Percentiles rank a stretch among this genome's conserved stretches.
Evolutionary conservation across 768 basidiomycete genomes (phyloP).

Genomic region (Termitomyces sp.): DNA sequence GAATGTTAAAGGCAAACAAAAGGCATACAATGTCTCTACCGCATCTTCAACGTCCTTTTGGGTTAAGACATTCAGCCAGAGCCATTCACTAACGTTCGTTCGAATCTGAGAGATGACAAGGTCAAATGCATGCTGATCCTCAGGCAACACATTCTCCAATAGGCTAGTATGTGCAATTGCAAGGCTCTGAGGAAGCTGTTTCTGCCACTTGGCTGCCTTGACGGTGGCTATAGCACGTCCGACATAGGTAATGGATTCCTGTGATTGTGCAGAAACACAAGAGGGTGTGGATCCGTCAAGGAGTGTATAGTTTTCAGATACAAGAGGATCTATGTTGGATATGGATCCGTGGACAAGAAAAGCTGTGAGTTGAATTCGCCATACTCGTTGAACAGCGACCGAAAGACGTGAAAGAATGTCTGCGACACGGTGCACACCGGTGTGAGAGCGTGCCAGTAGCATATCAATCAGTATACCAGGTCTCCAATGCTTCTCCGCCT

Average conservation of each 20-base stretch:
- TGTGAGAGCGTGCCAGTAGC: constrained; percentile 65
- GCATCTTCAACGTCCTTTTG: constrained; percentile 79
- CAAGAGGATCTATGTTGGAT: constrained; percentile 62
- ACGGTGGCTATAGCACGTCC: constrained; percentile 86
- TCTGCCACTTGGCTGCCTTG: constrained; percentile 74
- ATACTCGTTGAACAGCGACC: constrained; percentile 73
- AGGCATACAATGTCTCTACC: constrained; percentile 75
- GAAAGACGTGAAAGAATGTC: constrained; percentile 70
- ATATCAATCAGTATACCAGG: constrained; percentile 83
- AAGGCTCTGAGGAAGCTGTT: constrained; percentile 66
- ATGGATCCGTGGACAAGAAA: constrained; percentile 79
- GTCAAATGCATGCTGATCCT: constrained; percentile 78
- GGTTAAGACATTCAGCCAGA: constrained; percentile 88
- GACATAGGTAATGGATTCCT: constrained; percentile 82
- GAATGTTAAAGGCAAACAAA: not conserved
- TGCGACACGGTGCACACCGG: constrained; percentile 75
- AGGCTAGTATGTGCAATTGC: constrained; percentile 62
- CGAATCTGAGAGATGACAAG: constrained; percentile 69
- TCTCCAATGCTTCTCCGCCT: constrained; percentile 53
- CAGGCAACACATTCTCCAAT: constrained; percentile 64
- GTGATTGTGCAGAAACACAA: constrained; percentile 66
- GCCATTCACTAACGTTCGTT: constrained; percentile 86
- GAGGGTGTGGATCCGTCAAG: constrained; percentile 68
- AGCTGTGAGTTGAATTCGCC: constrained; percentile 79
- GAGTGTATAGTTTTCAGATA: constrained; percentile 55